Evolutionary conservation across 2,329 filamentous ascomycete genomes (phyloP).

Genomic region (Anthostomella pinea): DNA sequence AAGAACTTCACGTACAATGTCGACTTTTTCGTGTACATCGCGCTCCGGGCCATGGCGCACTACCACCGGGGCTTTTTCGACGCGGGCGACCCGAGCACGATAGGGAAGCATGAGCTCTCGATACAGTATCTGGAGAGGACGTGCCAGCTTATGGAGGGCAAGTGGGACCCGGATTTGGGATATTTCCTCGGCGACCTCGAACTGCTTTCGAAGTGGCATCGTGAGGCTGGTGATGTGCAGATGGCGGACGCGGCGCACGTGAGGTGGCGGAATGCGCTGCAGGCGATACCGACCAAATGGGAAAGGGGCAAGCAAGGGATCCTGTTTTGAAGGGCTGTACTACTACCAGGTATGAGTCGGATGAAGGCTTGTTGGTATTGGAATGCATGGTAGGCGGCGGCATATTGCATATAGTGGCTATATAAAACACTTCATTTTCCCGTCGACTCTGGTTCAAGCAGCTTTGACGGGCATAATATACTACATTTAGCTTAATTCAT

Average conservation of each 20-base stretch:
- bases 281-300: slow-evolving; percentile 25
- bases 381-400: too few relatives aligned
- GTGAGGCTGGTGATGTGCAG: slow-evolving; percentile 24
- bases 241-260: slow-evolving; percentile 19
- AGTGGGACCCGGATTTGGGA: slow-evolving; percentile 29
- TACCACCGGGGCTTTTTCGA: slow-evolving; percentile 24
- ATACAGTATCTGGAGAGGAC: slow-evolving; percentile 25
- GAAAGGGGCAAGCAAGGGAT: slow-evolving; percentile 16
- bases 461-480: too few relatives aligned
- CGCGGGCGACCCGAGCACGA: slow-evolving; percentile 12
- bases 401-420: too few relatives aligned
- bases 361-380: too few relatives aligned
- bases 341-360: too few relatives aligned
- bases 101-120: slow-evolving; percentile 19
- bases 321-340: slow-evolving; percentile 2
- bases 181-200: slow-evolving; percentile 29
- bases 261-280: slow-evolving; percentile 24
- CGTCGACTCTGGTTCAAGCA: too few relatives aligned
- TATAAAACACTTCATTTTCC: too few relatives aligned
- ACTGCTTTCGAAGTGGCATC: slow-evolving; percentile 26
- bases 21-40: slow-evolving; percentile 28
- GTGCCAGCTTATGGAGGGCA: slow-evolving; percentile 25
- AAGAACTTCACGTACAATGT: slow-evolving; percentile 26
- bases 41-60: slow-evolving; percentile 24
- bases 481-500: too few relatives aligned